Evolutionary conservation across 148 eudicot genomes (phyloP).

Genomic region (Spergularia bocconei): DNA sequence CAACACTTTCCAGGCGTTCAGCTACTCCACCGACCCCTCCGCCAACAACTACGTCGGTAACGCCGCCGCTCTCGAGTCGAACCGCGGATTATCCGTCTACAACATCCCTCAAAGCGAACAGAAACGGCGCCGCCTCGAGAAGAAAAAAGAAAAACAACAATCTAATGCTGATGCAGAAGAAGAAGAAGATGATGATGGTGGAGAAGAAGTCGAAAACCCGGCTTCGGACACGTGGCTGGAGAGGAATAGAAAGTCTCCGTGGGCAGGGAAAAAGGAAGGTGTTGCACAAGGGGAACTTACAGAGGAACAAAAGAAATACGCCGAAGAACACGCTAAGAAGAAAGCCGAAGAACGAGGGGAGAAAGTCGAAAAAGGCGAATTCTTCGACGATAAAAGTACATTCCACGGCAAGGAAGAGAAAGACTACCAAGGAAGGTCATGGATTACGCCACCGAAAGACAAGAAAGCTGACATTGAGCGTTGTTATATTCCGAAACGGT

Average conservation of each 20-base stretch:
- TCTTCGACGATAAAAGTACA: slow-evolving; percentile 61
- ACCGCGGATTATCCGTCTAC: slow-evolving; percentile 59
- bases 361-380: slow-evolving; percentile 56
- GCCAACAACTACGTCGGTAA: slow-evolving; percentile 58
- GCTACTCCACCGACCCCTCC: slow-evolving; percentile 86
- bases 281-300: slow-evolving; percentile 52
- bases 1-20: slow-evolving; percentile 75
- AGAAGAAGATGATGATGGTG: slow-evolving; percentile 26
- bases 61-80: slow-evolving; percentile 38
- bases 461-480: slow-evolving; percentile 70
- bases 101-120: slow-evolving; percentile 77
- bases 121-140: slow-evolving; percentile 62
- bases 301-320: slow-evolving; percentile 95
- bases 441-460: slow-evolving; percentile 92
- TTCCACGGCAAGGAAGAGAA: slow-evolving; percentile 94
- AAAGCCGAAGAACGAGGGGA: slow-evolving; percentile 63
- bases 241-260: slow-evolving; percentile 76
- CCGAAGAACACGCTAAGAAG: slow-evolving; percentile 85
- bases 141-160: slow-evolving; percentile 39
- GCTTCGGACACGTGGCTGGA: slow-evolving; percentile 67
- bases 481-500: slow-evolving; percentile 88
- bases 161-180: slow-evolving; percentile 12
- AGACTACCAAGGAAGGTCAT: slow-evolving; percentile 92
- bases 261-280: slow-evolving; percentile 88
- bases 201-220: slow-evolving; percentile 54